Percentiles rank a stretch among this genome's conserved stretches.
Evolutionary conservation across 805 yeast species (phyloP).

Genomic region (Barnettozyma botsteinii): DNA sequence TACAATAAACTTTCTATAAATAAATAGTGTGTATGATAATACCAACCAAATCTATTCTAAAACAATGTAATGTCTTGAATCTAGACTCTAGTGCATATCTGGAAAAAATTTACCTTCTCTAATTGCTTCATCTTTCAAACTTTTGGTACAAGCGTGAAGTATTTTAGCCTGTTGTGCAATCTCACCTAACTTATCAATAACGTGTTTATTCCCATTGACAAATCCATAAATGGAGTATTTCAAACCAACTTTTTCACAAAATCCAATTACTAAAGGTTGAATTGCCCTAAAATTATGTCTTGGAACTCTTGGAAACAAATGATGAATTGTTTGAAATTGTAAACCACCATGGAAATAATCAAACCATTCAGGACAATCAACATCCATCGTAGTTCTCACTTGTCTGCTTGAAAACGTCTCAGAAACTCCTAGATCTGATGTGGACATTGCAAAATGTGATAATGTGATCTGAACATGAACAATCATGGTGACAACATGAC

Average conservation of each 20-base stretch:
- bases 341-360: slow-evolving; percentile 90
- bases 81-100: slow-evolving; percentile 5
- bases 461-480: slow-evolving; percentile 92
- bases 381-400: slow-evolving; percentile 90
- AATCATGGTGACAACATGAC: slow-evolving; percentile 79
- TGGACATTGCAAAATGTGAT: slow-evolving; percentile 91
- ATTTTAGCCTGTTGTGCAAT: slow-evolving; percentile 76
- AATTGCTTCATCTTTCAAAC: slow-evolving; percentile 49
- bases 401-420: slow-evolving; percentile 80
- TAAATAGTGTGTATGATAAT: too few species aligned
- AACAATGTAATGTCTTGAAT: too few species aligned
- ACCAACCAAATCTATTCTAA: too few species aligned
- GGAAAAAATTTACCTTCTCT: slow-evolving; percentile 22
- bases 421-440: slow-evolving; percentile 74
- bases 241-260: slow-evolving; percentile 72
- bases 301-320: slow-evolving; percentile 83
- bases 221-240: slow-evolving; percentile 83
- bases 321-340: slow-evolving; percentile 89
- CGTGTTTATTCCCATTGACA: slow-evolving; percentile 67
- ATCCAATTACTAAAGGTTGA: slow-evolving; percentile 65
- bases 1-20: too few species aligned
- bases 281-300: slow-evolving; percentile 77
- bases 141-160: slow-evolving; percentile 64
- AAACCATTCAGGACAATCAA: slow-evolving; percentile 88
- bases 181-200: slow-evolving; percentile 62